Base-by-base conservation (phyloP, 768 basidiomycete genomes). In the Tylopilus sp. region DNA sequence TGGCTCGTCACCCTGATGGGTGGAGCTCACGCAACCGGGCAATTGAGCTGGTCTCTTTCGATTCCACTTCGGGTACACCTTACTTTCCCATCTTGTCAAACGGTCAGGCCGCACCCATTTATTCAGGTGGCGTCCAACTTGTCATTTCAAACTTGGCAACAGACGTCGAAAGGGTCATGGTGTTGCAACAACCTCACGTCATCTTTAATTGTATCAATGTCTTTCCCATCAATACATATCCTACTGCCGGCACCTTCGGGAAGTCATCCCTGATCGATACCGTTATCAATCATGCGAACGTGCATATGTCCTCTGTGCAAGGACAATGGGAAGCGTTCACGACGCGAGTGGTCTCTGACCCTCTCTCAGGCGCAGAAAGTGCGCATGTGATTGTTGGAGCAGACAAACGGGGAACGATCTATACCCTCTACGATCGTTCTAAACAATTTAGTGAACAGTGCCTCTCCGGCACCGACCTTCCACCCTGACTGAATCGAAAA, bases 51-150 rank as follows among this genome's bases (percentile, higher is more conserved):
- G 78, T 79, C 56, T 63, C 72, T 2, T 79, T 80, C 60, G 56
- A 71, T 47, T 67, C 58, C 7, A 50, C 66, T 13, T 48, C 57
- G 18, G 48, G 61, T 4, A 43, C 55, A 15, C 63, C 60, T 8
- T 40, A 67, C 0, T 78, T 84, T 59, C 59, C 77, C 5, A 63
- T 81, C 48, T 78, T 80, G 39, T 66, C 65, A 54, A 71, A 72
- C 39, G 69, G 73, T 45, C 68, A 69, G 25, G 81, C 76, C 1
- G 70, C 78, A 1, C 77, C 79, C 3, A 70, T 83, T 20, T 65
- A 80, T 38, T 85, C 80, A 79, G 77, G 79, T 15, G 81, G 81
- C 36, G 81, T 86, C 2, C 82, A 81, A 45, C 72, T 79, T 28
- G 83, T 81, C 2, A 83, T 80, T 4, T 57, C 72, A 6, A 2